Evolutionary conservation across 495 filamentous ascomycete species (phyloP), one percentile per base, ranked within the genome.

Genomic region (Podospora sp.): DNA sequence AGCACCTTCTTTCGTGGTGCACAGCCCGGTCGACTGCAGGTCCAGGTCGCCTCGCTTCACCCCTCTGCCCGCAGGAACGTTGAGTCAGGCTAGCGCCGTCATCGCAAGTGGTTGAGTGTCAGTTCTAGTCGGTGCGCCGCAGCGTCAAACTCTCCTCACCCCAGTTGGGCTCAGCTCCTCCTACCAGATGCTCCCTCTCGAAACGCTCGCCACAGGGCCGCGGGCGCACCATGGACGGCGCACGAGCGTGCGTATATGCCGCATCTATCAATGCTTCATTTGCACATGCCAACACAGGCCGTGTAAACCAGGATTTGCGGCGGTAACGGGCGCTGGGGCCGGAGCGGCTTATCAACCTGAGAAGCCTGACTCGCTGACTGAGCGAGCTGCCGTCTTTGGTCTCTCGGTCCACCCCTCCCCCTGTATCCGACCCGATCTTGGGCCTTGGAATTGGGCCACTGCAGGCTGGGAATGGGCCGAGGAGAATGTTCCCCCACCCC

Each of bases 341-440:
- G 60, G 51, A 61, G 63, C 46, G 66, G 68, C 64, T 75, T 76
- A 74, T 71, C 74, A 73, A 67, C 29, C 55, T 71, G 70, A 65
- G 49, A 65, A 65, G 66, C 67, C 76, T 78, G 75, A 75, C 75
- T 74, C 71, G 75, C 76, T 73, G 71, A 69, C 63, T 72, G 76
- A 77, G 69, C 69, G 67, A 68, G 68, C 65, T 56, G 65, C 46
- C 35, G 63, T 61, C 33, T 46, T n/a, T 70, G 49, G 24, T 58
- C 51, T 57, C 35, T 75, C 65, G 36, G 29, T 61, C 18, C 71
- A 72, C 68, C 70, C 46, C 72, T 65, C 67, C 70, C 71, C 67
- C 67, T 65, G 36, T 65, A 35, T 62, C 71, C 68, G 58, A 70
- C 55, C 69, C 68, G 66, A 66, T 69, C 60, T 70, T 71, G 67